Evolutionary conservation across 2,329 filamentous ascomycete genomes (phyloP).

Genomic region (Bipolaris cookei): DNA sequence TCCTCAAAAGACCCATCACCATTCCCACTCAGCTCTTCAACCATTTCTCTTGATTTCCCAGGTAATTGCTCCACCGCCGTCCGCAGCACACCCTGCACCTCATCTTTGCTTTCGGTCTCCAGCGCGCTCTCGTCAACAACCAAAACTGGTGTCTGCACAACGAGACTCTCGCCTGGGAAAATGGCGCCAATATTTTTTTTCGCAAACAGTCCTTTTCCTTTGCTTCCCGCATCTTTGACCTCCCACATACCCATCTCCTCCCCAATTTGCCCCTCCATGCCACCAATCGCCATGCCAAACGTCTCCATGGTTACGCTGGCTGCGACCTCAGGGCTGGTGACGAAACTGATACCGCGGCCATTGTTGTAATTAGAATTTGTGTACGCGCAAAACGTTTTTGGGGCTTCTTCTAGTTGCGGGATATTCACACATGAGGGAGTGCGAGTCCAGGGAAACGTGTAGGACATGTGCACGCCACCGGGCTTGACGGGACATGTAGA

Average conservation of each 20-base stretch:
- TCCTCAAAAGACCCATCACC: constrained; percentile 26
- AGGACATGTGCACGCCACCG: constrained; percentile 31
- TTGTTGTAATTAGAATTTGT: constrained; percentile 34
- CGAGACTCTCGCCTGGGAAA: constrained; percentile 32
- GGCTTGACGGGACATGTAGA: constrained; percentile 28
- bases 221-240: constrained; percentile 28
- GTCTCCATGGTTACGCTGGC: constrained; percentile 26
- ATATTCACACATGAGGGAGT: constrained; percentile 34
- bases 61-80: constrained; percentile 36
- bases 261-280: constrained; percentile 13
- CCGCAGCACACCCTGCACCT: constrained; percentile 22
- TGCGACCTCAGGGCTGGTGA: constrained; percentile 36
- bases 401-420: background rate
- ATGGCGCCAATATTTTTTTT: constrained; percentile 24
- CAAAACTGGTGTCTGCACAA: constrained; percentile 35
- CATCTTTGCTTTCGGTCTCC: constrained; percentile 6
- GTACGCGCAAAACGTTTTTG: constrained; percentile 35
- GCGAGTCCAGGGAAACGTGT: constrained; percentile 41
- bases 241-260: constrained; percentile 30
- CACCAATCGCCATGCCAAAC: constrained; percentile 22
- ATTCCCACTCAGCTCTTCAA: constrained; percentile 25
- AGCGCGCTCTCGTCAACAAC: constrained; percentile 28
- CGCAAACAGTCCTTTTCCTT: constrained; percentile 38
- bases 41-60: constrained; percentile 17
- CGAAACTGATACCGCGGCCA: constrained; percentile 39